Base-by-base conservation (phyloP, 495 filamentous ascomycete genomes). In the Haplographium delicatum region DNA sequence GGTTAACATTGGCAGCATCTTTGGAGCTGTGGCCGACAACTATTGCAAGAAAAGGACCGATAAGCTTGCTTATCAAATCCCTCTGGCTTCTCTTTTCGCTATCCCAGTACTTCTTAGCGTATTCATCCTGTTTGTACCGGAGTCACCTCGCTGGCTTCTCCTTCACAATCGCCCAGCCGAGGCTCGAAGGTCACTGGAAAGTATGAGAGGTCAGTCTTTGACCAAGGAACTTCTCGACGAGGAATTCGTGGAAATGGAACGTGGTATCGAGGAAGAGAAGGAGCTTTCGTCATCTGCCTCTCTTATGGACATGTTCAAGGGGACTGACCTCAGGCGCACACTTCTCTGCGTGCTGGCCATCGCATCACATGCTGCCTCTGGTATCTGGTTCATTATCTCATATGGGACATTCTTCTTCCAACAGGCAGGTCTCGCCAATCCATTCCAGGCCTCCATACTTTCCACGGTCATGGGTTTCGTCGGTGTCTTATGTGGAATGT, bases 331-430 rank as follows among this genome's bases (percentile, higher is more conserved):
- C 68, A 16, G 47, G 79, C n/a, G 67, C 72, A 52, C 50, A 13
- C 41, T 52, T 28, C 50, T 52, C 2, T 52, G 50, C 30, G 41
- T 43, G 10, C 16, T 18, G 4, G 20, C 27, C 8, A 52, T 52
- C 3, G 39, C 15, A 15, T 52, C 22, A n/a, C 50, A 52, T 6
- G 27, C 50, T 7, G 39, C 50, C 7, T 52, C 50, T 10, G 50
- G 50, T 19, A 38, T 45, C 1, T 52, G 50, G 40, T 52, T 52
- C 41, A 6, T 43, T 18, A 52, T 34, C 68, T 73, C 75, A 0
- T 83, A 81, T 59, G 75, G 75, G 44, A 81, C 80, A 1, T 84
- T 82, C 61, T 82, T 82, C 68, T 78, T 84, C 60, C 68, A 73
- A 52, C 82, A 82, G 71, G 76, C 79, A 19, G 70, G 75, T 31